A percentile compares a stretch with the other conserved stretches of the same genome.
phyloP scores from a whole-genome alignment of 176 grass and related monocot genomes.

The Oryza australiensis region DNA sequence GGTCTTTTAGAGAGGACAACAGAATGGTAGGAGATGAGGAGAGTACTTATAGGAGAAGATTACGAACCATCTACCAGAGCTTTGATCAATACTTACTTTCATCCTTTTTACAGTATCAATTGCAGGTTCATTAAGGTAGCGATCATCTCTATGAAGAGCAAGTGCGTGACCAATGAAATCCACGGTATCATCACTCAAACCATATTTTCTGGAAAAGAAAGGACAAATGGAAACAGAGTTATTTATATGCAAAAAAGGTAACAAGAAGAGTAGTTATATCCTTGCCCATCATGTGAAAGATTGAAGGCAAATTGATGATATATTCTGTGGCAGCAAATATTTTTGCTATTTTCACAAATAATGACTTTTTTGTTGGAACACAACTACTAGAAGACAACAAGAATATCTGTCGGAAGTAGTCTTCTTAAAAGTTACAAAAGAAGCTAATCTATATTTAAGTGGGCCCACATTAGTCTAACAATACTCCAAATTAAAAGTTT shows the following conservation, averaged over 20 bases:
- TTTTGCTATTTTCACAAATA: background rate
- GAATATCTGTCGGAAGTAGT: background rate
- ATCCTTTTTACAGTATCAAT: conserved; percentile 93
- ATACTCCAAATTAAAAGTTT: background rate
- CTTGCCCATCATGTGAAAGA: background rate
- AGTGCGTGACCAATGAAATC: conserved; percentile 90
- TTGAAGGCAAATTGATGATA: background rate
- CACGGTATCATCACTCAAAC: conserved; percentile 79
- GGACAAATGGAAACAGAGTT: conserved; percentile 19
- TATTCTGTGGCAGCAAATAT: background rate
- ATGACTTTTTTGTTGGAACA: background rate
- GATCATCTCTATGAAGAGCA: conserved; percentile 88
- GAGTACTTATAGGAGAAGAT: background rate
- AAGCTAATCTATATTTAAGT: conserved; percentile 4
- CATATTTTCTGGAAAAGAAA: conserved; percentile 65
- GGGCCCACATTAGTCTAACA: background rate
- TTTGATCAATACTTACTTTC: conserved; percentile 59
- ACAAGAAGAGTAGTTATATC: background rate
- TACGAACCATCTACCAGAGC: background rate
- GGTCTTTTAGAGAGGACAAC: background rate
- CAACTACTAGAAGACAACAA: background rate
- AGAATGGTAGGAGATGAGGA: background rate
- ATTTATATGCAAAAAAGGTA: conserved; percentile 19
- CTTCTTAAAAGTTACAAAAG: background rate
- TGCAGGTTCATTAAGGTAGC: conserved; percentile 76